Conservation (phyloP, 2,329 filamentous ascomycete species). For the Remersonia thermophila region DNA sequence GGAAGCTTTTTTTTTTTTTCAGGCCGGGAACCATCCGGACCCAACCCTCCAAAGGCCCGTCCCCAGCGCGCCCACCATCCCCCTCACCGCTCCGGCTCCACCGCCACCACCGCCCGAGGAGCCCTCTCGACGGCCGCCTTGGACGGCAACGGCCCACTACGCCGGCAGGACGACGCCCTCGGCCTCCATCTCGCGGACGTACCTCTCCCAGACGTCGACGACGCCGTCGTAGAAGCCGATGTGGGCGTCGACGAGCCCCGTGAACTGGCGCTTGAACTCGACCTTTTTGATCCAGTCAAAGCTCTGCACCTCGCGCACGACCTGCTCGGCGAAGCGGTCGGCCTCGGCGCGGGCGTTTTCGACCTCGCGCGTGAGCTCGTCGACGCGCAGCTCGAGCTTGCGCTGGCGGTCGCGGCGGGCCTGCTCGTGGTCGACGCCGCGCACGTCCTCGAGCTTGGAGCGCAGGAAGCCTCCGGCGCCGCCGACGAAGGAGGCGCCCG, state of each 20-base stretch:
- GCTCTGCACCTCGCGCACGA: constrained; percentile 81
- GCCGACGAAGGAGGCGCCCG: constrained; percentile 34
- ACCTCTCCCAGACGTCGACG: constrained; percentile 75
- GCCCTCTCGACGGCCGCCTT: no score
- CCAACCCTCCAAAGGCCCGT: no score
- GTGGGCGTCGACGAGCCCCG: constrained; percentile 71
- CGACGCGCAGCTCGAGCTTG: constrained; percentile 84
- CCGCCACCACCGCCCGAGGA: background rate
- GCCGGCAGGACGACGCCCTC: constrained; percentile 32
- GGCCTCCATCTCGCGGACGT: constrained; percentile 77
- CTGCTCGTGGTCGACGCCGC: constrained; percentile 93
- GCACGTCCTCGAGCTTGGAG: constrained; percentile 89
- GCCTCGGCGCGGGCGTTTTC: constrained; percentile 76
- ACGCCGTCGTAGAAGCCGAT: constrained; percentile 75
- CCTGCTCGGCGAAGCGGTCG: constrained; percentile 92
- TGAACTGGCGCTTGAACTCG: constrained; percentile 82
- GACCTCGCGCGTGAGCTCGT: constrained; percentile 79
- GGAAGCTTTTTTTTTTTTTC: no score
- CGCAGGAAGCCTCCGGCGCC: constrained; percentile 80
- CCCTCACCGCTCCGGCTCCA: background rate
- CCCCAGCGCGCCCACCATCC: background rate
- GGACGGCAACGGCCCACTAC: constrained; percentile 7
- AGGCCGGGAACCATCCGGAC: no score
- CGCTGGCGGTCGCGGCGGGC: constrained; percentile 74
- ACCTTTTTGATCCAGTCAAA: constrained; percentile 94